These are phyloP conservation scores for Tylopilus sp. DNA, from an alignment of 1,284 basidiomycete genomes.

Conservation along the genomic window DNA sequence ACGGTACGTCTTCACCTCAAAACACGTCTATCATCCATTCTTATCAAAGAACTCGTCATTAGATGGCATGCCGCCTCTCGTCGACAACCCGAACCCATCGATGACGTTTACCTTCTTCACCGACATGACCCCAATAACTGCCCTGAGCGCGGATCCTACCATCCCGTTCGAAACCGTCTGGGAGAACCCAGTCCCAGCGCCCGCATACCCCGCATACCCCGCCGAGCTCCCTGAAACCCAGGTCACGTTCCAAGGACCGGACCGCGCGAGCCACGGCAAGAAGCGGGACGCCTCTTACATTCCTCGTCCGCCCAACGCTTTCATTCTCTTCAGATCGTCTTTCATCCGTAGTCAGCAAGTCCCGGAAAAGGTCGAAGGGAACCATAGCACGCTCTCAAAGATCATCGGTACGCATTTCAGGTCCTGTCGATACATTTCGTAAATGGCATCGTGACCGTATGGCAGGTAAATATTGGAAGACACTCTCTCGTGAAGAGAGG, in stretches of 20 bases:
- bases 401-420: constrained; percentile 44
- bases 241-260: constrained; percentile 16
- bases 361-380: constrained; percentile 72
- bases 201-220: constrained; percentile 18
- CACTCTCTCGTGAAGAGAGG: constrained; percentile 56
- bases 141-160: constrained; percentile 36
- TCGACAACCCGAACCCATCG: constrained; percentile 45
- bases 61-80: constrained; percentile 49
- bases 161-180: constrained; percentile 36
- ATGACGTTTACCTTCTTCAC: constrained; percentile 50
- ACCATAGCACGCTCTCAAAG: constrained; percentile 71
- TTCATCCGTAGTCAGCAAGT: constrained; percentile 79
- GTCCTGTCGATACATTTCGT: neutral
- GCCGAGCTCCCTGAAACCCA: constrained; percentile 21
- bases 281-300: constrained; percentile 63
- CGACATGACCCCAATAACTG: constrained; percentile 44
- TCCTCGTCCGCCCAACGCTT: constrained; percentile 90
- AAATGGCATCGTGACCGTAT: neutral
- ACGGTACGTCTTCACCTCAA: constrained; percentile 19
- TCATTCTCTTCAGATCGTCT: constrained; percentile 90
- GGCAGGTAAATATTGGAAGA: constrained; percentile 58
- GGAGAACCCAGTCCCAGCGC: constrained; percentile 24
- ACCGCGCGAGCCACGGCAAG: constrained; percentile 40
- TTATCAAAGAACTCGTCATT: constrained; percentile 13
- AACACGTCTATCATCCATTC: constrained; percentile 2